Evolutionary conservation across 805 yeast genomes (phyloP).

Genomic region (Candida ovalis): DNA sequence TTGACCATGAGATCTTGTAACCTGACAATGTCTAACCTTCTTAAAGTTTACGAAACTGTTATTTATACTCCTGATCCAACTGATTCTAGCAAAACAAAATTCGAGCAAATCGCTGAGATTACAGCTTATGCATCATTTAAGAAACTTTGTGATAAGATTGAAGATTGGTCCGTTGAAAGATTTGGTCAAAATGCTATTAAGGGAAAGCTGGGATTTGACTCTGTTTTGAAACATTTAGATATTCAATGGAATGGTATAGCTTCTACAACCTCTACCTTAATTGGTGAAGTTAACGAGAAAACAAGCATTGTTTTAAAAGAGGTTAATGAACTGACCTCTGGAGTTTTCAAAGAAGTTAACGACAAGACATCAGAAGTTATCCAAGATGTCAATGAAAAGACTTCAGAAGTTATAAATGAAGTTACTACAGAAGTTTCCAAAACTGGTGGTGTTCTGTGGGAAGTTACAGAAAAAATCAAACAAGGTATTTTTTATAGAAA

Average conservation of each 20-base stretch:
- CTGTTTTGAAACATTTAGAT: slow-evolving; percentile 56
- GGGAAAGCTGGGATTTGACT: slow-evolving; percentile 83
- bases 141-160: slow-evolving; percentile 74
- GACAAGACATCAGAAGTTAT: slow-evolving; percentile 19
- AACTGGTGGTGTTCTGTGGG: slow-evolving; percentile 6
- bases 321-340: slow-evolving; percentile 21
- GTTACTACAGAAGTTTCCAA: neutral
- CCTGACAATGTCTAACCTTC: slow-evolving; percentile 70
- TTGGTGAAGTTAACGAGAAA: slow-evolving; percentile 24
- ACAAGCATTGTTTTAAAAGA: slow-evolving; percentile 24
- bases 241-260: slow-evolving; percentile 32
- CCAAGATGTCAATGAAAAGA: slow-evolving; percentile 14
- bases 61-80: slow-evolving; percentile 64
- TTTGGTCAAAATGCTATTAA: slow-evolving; percentile 81
- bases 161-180: slow-evolving; percentile 88
- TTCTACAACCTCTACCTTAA: slow-evolving; percentile 21
- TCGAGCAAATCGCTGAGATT: slow-evolving; percentile 82
- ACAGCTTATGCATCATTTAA: slow-evolving; percentile 75
- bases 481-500: slow-evolving; percentile 8
- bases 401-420: slow-evolving; percentile 11
- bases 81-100: slow-evolving; percentile 55
- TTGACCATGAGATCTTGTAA: slow-evolving; percentile 82
- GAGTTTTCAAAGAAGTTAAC: slow-evolving; percentile 16
- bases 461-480: slow-evolving; percentile 1
- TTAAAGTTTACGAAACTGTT: slow-evolving; percentile 86